Base-by-base conservation (phyloP, 306 rosid species). In the Corylus avellana region DNA sequence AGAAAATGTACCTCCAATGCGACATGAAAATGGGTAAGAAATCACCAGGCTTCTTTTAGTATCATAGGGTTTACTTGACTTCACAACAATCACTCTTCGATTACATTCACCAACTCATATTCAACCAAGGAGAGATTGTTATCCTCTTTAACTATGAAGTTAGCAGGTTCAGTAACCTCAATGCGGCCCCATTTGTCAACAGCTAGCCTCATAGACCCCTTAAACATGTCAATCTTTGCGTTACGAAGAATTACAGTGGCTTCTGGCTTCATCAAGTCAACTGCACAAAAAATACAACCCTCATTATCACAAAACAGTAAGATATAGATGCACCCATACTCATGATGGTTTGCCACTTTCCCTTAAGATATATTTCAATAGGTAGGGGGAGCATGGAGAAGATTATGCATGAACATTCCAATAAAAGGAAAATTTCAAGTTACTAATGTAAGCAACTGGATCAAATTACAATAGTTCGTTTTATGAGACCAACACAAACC, bases 151-250 rank as follows among this genome's bases (percentile, higher is more conserved):
- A 86, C 90, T 32, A 4, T 63, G 39, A 86, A 86, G 2, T 78
- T 53, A 35, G 84, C 87, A 47, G 87, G 84, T 22, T 86, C 90
- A 37, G 90, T 84, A 39, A 75, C 81, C 73, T 85, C 85, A 7
- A 85, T 67, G 46, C 88, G 88, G 44, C 88, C 88, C 88, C 88
- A 85, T 78, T 85, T 85, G 79, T 85, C 85, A 54, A 85, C 88
- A 46, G 85, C 83, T 53, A 85, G 62, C 83, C 88, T 85, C 88
- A 85, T 85, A 6, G 88, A 85, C 59, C 88, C 88, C 78, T 85
- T 81, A 35, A 85, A 85, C 88, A 85, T 85, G 83, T 85, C 88
- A 25, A 86, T 86, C 84, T 84, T 86, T 58, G 90, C 85, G 27
- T 86, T 86, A 8, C 90, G 90, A 75, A 87, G 78, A 71, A 87